Evolutionary conservation across 2,329 filamentous ascomycete genomes (phyloP).

Genomic region (Hypoxylon sp.): DNA sequence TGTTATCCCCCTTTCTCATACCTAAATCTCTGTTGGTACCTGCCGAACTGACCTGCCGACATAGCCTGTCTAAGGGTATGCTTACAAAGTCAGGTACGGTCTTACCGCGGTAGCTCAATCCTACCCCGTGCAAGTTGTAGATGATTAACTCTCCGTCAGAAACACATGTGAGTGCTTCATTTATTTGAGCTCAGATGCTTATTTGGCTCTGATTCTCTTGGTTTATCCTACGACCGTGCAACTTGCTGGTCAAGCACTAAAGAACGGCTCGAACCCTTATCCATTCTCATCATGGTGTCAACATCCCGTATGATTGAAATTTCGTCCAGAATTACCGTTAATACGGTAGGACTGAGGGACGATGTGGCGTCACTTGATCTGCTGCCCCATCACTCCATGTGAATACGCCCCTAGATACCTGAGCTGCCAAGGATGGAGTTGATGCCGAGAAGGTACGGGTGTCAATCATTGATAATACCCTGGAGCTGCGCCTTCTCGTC

Average conservation of each 20-base stretch:
- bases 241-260: too few species aligned
- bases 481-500: not conserved
- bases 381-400: not conserved
- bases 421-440: not conserved
- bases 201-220: too few species aligned
- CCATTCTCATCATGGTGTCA: not conserved
- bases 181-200: too few species aligned
- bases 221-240: too few species aligned
- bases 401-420: not conserved
- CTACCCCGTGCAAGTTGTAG: too few species aligned
- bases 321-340: not conserved
- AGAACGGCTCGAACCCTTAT: conserved; percentile 1
- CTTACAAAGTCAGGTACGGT: too few species aligned
- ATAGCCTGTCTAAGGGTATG: too few species aligned
- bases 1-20: not conserved
- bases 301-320: not conserved
- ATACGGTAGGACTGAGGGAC: not conserved
- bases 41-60: too few species aligned
- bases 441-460: not conserved
- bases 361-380: not conserved
- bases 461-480: not conserved
- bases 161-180: too few species aligned
- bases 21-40: too few species aligned
- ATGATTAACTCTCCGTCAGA: too few species aligned
- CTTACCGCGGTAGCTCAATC: too few species aligned